phyloP scores from a whole-genome alignment of 352 stramenopile genomes.

The Globisporangium heterothallicum region DNA sequence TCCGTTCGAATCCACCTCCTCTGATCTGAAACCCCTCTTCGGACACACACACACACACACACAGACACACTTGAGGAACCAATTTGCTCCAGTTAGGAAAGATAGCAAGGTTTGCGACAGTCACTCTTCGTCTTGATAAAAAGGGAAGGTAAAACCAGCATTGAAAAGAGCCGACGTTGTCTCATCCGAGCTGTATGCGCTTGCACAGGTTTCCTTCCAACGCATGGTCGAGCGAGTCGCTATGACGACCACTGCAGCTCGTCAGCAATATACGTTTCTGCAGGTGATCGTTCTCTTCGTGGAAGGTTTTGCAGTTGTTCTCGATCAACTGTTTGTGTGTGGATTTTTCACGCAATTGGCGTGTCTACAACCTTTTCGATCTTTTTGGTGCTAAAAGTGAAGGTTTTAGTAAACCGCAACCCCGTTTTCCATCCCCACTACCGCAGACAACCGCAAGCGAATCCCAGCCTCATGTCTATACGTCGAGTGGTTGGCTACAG shows the following conservation, averaged over 20 bases:
- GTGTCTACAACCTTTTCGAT: not conserved
- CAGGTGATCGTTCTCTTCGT: not conserved
- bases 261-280: not conserved
- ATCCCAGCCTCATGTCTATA: conserved; percentile 1
- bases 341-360: not conserved
- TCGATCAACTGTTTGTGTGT: not conserved
- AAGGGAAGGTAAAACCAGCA: no score
- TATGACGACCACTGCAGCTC: not conserved
- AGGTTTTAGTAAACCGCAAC: no score
- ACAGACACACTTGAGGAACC: not conserved
- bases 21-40: conserved; percentile 10
- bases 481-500: not conserved
- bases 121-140: no score
- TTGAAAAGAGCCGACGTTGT: no score
- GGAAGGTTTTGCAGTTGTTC: conserved; percentile 3
- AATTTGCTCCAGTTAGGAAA: not conserved
- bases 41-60: not conserved
- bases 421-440: no score
- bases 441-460: no score
- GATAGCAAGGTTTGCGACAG: not conserved
- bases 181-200: not conserved
- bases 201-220: not conserved
- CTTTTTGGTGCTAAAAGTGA: no score
- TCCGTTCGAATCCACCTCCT: no score
- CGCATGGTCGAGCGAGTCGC: not conserved